These are phyloP conservation scores for Colletotrichum scovillei DNA, from an alignment of 2,329 filamentous ascomycete species.

Conservation along the genomic window DNA sequence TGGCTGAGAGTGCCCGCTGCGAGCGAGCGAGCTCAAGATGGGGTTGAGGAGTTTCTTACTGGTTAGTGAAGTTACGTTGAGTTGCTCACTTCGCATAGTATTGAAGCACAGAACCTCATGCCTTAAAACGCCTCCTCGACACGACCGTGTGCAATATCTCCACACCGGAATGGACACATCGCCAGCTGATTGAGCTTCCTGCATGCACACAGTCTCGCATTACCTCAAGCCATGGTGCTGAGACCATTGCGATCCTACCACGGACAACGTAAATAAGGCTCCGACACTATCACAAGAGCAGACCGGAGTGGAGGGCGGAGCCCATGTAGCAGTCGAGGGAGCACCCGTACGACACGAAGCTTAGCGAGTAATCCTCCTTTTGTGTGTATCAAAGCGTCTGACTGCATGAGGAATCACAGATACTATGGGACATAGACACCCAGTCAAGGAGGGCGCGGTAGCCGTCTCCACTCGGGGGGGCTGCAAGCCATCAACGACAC, in stretches of 20 bases:
- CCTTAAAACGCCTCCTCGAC: background rate
- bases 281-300: background rate
- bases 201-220: background rate
- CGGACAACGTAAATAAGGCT: background rate
- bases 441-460: background rate
- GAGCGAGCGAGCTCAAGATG: background rate
- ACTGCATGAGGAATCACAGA: background rate
- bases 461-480: background rate
- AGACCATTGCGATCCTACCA: background rate
- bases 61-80: background rate
- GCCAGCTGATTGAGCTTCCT: slow-evolving; percentile 1
- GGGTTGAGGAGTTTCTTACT: background rate
- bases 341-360: background rate
- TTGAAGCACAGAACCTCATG: background rate
- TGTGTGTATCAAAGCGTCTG: background rate
- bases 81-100: background rate
- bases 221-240: background rate
- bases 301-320: background rate
- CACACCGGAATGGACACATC: background rate
- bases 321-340: background rate
- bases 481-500: background rate
- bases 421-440: background rate
- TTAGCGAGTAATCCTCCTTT: background rate
- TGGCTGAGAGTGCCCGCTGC: background rate
- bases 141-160: background rate